Evolutionary conservation across 106 monocot genomes (phyloP).

Genomic region (Posidonia australis): DNA sequence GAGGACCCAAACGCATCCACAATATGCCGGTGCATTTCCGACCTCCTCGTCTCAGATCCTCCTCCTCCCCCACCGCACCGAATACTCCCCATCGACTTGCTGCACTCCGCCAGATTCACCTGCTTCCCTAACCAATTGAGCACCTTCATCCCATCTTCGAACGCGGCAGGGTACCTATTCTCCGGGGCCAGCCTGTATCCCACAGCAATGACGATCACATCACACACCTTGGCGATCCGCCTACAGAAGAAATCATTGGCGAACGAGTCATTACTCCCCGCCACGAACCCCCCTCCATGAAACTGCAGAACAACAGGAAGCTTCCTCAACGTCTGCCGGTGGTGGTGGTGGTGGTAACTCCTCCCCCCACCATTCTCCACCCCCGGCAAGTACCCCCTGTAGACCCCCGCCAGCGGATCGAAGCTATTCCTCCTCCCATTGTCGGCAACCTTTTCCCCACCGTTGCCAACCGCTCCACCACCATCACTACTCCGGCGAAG

Average conservation of each 20-base stretch:
- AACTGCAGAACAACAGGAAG: constrained; percentile 81
- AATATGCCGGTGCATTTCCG: constrained; percentile 24
- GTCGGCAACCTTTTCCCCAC: not conserved
- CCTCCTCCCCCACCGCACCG: constrained; percentile 11
- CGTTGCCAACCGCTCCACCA: not conserved
- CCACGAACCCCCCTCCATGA: constrained; percentile 76
- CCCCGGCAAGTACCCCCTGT: constrained; percentile 58
- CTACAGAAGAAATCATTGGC: constrained; percentile 88
- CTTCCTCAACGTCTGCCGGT: constrained; percentile 9
- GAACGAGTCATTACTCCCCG: constrained; percentile 52
- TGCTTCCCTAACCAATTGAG: constrained; percentile 81
- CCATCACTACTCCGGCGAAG: constrained; percentile 30
- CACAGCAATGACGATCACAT: constrained; percentile 81
- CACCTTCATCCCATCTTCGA: constrained; percentile 80
- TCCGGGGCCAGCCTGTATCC: constrained; percentile 90
- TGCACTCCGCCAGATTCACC: constrained; percentile 73
- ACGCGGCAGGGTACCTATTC: constrained; percentile 80
- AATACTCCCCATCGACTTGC: constrained; percentile 33
- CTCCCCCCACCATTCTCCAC: not conserved
- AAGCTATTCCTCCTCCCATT: constrained; percentile 5
- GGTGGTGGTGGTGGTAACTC: not conserved
- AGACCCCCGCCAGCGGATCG: constrained; percentile 15
- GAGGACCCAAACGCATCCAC: constrained; percentile 70
- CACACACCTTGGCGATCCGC: constrained; percentile 57
- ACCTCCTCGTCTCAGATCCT: constrained; percentile 12